phyloP scores from a whole-genome alignment of 371 early-diverging fungal species.

The Mucor saturninus region DNA sequence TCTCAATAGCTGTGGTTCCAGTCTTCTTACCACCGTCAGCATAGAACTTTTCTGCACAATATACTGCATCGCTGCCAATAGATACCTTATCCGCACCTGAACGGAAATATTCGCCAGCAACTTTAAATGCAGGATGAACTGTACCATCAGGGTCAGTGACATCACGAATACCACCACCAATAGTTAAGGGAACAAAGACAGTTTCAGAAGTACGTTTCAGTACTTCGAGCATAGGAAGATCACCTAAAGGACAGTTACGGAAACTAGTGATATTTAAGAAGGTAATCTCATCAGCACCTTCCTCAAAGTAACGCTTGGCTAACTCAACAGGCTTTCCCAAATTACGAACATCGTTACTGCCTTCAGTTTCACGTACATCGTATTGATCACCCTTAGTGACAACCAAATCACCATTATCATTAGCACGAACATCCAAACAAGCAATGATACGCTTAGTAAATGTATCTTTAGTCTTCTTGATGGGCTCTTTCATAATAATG shows the following conservation, averaged over 20 bases:
- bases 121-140: constrained; percentile 85
- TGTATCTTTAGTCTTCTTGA: constrained; percentile 48
- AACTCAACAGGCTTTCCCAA: constrained; percentile 96
- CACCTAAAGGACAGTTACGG: constrained; percentile 87
- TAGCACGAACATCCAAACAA: constrained; percentile 95
- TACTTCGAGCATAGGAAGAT: constrained; percentile 95
- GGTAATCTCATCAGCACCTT: constrained; percentile 97
- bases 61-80: constrained; percentile 98
- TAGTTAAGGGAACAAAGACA: constrained; percentile 96
- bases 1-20: constrained; percentile 86
- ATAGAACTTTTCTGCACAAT: constrained; percentile 86
- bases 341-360: constrained; percentile 86
- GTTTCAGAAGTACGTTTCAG: constrained; percentile 83
- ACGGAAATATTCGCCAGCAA: constrained; percentile 97
- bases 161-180: constrained; percentile 98
- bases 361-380: constrained; percentile 87
- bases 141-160: constrained; percentile 83
- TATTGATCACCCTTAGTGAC: constrained; percentile 99
- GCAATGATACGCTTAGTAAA: constrained; percentile 93
- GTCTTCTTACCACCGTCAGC: constrained; percentile 54
- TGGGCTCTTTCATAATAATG: constrained; percentile 32
- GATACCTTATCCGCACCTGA: constrained; percentile 98
- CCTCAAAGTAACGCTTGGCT: constrained; percentile 88
- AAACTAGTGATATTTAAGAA: constrained; percentile 98
- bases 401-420: constrained; percentile 95